phyloP scores from a whole-genome alignment of 2,329 filamentous ascomycete genomes.

The Gaeumannomyces tritici region DNA sequence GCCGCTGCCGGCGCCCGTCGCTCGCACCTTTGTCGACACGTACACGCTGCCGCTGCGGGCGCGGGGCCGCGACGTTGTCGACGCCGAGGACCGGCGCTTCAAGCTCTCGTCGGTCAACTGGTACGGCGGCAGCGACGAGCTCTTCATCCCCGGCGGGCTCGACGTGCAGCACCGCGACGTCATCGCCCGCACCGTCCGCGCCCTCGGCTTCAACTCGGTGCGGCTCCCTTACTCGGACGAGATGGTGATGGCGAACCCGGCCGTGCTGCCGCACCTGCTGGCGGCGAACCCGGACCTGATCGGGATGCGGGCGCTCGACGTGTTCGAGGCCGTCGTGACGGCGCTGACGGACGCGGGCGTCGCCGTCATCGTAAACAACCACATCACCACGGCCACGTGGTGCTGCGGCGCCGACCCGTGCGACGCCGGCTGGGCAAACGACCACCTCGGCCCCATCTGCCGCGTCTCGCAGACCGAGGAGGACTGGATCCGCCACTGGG shows the following conservation, averaged over 20 bases:
- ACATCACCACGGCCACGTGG: conserved; percentile 61
- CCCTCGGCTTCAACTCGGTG: conserved; percentile 61
- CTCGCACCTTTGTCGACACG: conserved; percentile 30
- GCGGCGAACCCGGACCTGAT: conserved; percentile 51
- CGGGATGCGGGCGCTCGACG: conserved; percentile 46
- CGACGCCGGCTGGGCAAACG: conserved; percentile 58
- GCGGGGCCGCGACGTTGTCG: conserved; percentile 49
- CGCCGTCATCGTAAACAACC: conserved; percentile 59
- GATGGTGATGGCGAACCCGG: conserved; percentile 51
- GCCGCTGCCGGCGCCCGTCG: conserved; percentile 34
- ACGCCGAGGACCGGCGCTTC: conserved; percentile 44
- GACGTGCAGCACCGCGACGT: conserved; percentile 51
- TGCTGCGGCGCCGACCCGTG: conserved; percentile 61
- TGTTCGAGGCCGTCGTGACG: conserved; percentile 48
- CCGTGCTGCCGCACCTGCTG: conserved; percentile 39
- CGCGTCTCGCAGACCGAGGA: conserved; percentile 53
- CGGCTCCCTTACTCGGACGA: conserved; percentile 61
- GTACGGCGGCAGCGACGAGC: conserved; percentile 61
- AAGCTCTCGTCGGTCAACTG: conserved; percentile 59
- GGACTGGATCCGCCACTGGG: conserved; percentile 58
- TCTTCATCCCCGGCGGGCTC: conserved; percentile 54
- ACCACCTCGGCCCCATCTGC: conserved; percentile 51
- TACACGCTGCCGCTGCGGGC: conserved; percentile 51
- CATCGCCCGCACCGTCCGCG: conserved; percentile 50
- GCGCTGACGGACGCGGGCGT: conserved; percentile 52